Base-by-base conservation (phyloP, 495 filamentous ascomycete species). In the Penicillium simplicissimum region DNA sequence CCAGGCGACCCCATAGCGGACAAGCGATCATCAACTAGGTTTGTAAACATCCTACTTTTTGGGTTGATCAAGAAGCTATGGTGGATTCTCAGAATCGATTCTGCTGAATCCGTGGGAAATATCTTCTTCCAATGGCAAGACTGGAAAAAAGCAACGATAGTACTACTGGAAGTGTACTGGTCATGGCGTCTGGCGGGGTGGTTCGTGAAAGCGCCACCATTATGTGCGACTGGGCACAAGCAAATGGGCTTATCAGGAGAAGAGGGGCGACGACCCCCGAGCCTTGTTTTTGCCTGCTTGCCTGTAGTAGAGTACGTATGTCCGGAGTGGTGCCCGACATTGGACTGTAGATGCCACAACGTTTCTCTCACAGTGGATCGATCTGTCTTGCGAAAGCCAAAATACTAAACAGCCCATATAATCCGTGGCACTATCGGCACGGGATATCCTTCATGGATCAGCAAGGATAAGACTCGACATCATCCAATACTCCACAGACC, bases 151-250 rank as follows among this genome's bases (percentile, higher is more conserved):
- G 42, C 42, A 45, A 45, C 9, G 31, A 53, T 19, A 4, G 51
- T 36, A 23, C n/a, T n/a, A n/a, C n/a, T n/a, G n/a, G n/a, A n/a
- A n/a, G n/a, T n/a, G n/a, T n/a, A n/a, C 52, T 10, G 28, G 52
- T 11, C 28, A 9, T 58, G 54, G 57, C 31, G 55, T 31, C 17
- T 62, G 60, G 57, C 31, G 55, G 37, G 21, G 42, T 23, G 42
- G 60, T 62, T 62, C 54, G 13, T 37, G 40, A 14, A 17, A 23
- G 19, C 45, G 45, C 45, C 51, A 53, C 59, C 33, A 51, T 40
- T 49, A 6, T 21, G 42, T 23, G 42, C 3, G 9, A 45, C 42
- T 45, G 28, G 51, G 34, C 31, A 53, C 33, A 15, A 36, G 9
- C 51, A 35, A 35, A 52, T 19, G 28, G 28, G 56, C 56, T 51